Percentiles rank a stretch among this genome's conserved stretches.
phyloP scores from a whole-genome alignment of 225 moss, liverwort and hornwort species.

The Pseudoscleropodium purum region DNA sequence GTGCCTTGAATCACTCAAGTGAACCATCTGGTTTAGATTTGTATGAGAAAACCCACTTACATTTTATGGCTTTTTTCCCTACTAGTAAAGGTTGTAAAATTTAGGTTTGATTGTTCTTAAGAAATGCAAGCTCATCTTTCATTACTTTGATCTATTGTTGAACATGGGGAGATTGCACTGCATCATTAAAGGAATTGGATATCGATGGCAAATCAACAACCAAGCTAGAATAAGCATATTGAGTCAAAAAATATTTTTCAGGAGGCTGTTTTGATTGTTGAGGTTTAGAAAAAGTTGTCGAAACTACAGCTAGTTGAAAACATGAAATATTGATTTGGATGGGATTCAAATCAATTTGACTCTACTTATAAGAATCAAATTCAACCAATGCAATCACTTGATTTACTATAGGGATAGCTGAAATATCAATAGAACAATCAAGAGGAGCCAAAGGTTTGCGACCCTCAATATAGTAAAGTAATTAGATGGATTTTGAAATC shows the following conservation, averaged over 20 bases:
- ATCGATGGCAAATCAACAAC: neutral
- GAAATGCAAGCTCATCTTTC: neutral
- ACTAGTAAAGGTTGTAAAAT: accelerated
- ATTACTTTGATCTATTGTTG: neutral
- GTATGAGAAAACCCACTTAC: neutral
- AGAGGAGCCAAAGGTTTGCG: accelerated
- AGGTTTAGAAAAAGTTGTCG: accelerated
- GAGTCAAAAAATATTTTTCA: neutral
- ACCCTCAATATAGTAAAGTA: neutral
- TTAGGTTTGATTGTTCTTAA: neutral
- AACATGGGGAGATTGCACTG: accelerated
- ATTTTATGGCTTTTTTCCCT: neutral
- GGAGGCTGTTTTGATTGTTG: accelerated
- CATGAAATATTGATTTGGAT: too few species aligned
- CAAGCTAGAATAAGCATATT: neutral
- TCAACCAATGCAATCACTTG: accelerated
- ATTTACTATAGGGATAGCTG: accelerated
- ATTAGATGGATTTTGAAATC: accelerated
- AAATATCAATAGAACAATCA: too few species aligned
- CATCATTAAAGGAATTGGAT: neutral
- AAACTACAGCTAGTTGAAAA: too few species aligned
- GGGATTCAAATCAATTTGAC: too few species aligned
- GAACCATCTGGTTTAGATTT: neutral
- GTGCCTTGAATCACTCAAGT: neutral
- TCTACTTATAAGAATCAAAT: accelerated